phyloP scores from a whole-genome alignment of 2,329 filamentous ascomycete species.

The Fusarium neocosmosporiellum region DNA sequence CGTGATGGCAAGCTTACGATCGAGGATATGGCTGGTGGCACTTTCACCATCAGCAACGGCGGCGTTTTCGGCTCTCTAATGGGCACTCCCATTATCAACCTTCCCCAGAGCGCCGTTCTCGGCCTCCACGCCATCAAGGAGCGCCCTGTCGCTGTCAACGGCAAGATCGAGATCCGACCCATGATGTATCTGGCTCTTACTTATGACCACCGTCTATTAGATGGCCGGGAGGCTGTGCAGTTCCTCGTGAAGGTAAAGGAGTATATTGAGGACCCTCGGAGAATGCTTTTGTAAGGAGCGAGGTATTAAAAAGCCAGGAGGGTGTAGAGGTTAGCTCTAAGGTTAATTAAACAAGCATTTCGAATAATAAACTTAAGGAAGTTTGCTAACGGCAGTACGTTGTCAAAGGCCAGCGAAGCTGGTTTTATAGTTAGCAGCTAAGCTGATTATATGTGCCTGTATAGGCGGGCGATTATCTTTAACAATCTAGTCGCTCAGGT shows the following conservation, averaged over 20 bases:
- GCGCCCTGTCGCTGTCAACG: conserved; percentile 87
- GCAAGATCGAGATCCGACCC: conserved; percentile 94
- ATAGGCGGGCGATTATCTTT: neutral
- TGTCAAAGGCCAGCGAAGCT: no score
- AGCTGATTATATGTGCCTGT: no score
- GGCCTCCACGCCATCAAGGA: conserved; percentile 98
- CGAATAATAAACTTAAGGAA: no score
- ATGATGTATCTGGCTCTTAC: conserved; percentile 99
- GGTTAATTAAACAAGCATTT: no score
- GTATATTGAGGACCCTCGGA: conserved; percentile 93
- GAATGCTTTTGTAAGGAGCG: conserved; percentile 77
- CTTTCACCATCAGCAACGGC: conserved; percentile 97
- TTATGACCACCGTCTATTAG: conserved; percentile 95
- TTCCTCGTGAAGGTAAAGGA: conserved; percentile 98
- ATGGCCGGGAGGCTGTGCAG: conserved; percentile 94
- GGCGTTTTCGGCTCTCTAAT: conserved; percentile 97
- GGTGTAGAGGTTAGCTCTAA: no score
- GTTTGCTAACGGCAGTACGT: no score
- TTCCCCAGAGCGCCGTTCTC: conserved; percentile 91
- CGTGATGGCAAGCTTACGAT: conserved; percentile 97
- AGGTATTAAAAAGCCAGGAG: no score
- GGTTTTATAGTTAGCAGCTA: no score
- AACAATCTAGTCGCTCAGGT: no score
- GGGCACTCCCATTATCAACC: conserved; percentile 98
- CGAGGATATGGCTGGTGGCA: conserved; percentile 98